Base-by-base conservation (phyloP, 768 basidiomycete genomes). In the Rhodocollybia butyracea region DNA sequence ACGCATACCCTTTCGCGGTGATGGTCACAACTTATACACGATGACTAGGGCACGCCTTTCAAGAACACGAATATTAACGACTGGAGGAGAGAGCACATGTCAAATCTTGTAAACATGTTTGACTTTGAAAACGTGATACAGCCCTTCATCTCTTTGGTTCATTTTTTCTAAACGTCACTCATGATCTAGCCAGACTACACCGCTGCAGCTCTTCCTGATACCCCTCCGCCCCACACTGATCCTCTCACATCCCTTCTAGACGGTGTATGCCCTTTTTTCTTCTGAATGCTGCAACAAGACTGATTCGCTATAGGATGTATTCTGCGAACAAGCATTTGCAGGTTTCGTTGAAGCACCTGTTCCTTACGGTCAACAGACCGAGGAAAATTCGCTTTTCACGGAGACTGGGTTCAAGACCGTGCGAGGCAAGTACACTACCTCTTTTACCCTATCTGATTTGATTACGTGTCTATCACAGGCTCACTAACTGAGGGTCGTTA, bases 71-170 rank as follows among this genome's bases (percentile, higher is more conserved):
- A 54, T 30, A 55, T 55, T 32, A 55, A 46, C 43, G 46, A 55
- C 34, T 55, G 54, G 54, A 26, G 54, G n/a, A 46, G 54, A 41
- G 54, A 55, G 32, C 54, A 55, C 19, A 55, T 55, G 54, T 55
- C 45, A 2, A 41, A 55, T 38, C 30, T 46, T 11, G 34, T 34
- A 5, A 41, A 55, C 27, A 27, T 55, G 39, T 48, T 46, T 21
- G 43, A 46, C 38, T 46, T 46, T 26, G 34, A 38, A 7, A 36
- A 55, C 26, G 54, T 47, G 26, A n/a, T n/a, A n/a, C n/a, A n/a
- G n/a, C n/a, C 15, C 15, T 29, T 3, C 10, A 27, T 41, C 45
- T 24, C 6, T 11, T 51, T 51, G 3, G 8, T 10, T 24, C n/a
- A n/a, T 19, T 3, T 26, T 15, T 5, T 34, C 46, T 30, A 29